Percentiles rank a stretch among this genome's conserved stretches.
Conservation (phyloP, 768 basidiomycete genomes). For the Hirschioporus abietinus region DNA sequence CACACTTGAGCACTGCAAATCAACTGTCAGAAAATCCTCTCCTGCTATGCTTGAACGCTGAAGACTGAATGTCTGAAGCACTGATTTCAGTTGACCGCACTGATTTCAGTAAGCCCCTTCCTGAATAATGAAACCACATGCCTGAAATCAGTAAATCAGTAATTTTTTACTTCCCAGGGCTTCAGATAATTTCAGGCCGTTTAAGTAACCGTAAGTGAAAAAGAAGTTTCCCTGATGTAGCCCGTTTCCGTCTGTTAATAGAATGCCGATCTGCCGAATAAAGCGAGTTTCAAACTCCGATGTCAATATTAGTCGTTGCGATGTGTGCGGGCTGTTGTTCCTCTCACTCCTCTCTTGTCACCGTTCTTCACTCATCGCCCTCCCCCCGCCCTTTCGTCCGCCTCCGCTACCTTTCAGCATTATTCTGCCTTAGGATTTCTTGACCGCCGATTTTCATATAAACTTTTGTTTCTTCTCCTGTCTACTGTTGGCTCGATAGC, state of each 20-base stretch:
- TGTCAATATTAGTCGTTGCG: not conserved
- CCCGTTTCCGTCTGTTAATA: not conserved
- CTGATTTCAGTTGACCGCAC: too few relatives aligned
- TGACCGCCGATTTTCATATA: not conserved
- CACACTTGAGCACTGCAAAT: too few relatives aligned
- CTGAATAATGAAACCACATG: too few relatives aligned
- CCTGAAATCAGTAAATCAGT: too few relatives aligned
- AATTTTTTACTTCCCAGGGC: too few relatives aligned
- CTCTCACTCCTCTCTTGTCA: not conserved
- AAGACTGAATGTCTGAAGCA: too few relatives aligned
- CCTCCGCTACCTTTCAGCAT: not conserved
- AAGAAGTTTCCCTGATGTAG: too few relatives aligned
- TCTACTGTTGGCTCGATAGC: constrained; percentile 1
- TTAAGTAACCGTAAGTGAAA: too few relatives aligned
- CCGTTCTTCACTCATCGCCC: not conserved
- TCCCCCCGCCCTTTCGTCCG: not conserved
- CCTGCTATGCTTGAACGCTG: too few relatives aligned
- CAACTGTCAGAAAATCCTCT: too few relatives aligned
- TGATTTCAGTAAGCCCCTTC: too few relatives aligned
- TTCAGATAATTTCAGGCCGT: too few relatives aligned
- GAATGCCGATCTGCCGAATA: not conserved
- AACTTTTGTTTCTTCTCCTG: not conserved
- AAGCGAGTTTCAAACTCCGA: not conserved
- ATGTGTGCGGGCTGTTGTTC: not conserved
- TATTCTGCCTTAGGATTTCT: not conserved